Base-by-base conservation (phyloP, 176 grass and related monocot species). In the Urochloa ruziziensis region DNA sequence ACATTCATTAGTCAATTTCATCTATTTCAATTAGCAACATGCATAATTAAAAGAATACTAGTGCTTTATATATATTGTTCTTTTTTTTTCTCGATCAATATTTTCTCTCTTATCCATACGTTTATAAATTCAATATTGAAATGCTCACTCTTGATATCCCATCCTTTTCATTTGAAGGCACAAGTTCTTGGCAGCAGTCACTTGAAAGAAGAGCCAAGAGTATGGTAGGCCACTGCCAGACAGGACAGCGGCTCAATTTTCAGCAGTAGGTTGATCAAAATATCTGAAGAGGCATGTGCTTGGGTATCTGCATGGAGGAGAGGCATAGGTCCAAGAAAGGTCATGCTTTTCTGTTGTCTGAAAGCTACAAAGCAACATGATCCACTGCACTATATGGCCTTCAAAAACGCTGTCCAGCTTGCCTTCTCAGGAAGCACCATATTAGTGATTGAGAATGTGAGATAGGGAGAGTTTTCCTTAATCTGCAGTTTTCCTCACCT, bases 161-260 rank as follows among this genome's bases (percentile, higher is more conserved):
- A 2, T 69, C 51, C 21, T 62, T 89, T 83, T 35, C 18, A 21
- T 85, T 75, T 90, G 66, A 82, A 93, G 91, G 84, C 25, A 33
- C 57, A 90, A 74, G 49, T 84, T 84, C 52, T 77, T 82, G 77
- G 91, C 27, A 73, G 71, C 46, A 79, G 81, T 71, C 84, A 86
- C 46, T 51, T 86, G 68, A 91, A 91, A 81, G 77, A 89, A 64
- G 90, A 92, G 56, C 86, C 83, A 75, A 80, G 79, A 83, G 74
- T 75, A 78, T 91, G 90, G 86, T 88, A 83, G 74, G 17, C 54
- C 54, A 64, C 27, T 52, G 13, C 32, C 33, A 32, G 59, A 76
- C 36, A 87, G 28, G 66, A 32, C 28, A 37, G 42, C 67, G 70
- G 57, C 77, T 82, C 57, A 67, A 70, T 74, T 86, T 78, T 82